Evolutionary conservation across 345 rosid genomes (phyloP).

Genomic region (Brassica incana): DNA sequence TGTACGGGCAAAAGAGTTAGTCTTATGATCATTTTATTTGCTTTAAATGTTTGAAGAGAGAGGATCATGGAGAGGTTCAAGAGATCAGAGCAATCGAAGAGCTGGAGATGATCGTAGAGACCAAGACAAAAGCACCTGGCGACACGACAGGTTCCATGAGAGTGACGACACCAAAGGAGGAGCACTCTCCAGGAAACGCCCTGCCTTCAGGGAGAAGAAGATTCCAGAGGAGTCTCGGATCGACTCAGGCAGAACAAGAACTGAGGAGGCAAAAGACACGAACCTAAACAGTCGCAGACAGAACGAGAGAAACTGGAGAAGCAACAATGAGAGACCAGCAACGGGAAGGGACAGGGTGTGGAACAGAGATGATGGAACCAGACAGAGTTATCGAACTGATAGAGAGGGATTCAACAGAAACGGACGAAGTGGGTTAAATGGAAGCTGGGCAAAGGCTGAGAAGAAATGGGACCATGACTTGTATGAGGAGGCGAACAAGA

Average conservation of each 20-base stretch:
- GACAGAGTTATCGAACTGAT: conserved; percentile 45
- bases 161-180: conserved; percentile 53
- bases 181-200: conserved; percentile 60
- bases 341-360: conserved; percentile 43
- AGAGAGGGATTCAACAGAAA: conserved; percentile 49
- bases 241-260: conserved; percentile 34
- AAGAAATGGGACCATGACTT: conserved; percentile 97
- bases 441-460: conserved; percentile 51
- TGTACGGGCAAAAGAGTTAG: too few relatives aligned
- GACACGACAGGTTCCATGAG: conserved; percentile 68
- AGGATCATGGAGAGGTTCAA: conserved; percentile 61
- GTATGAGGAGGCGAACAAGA: conserved; percentile 73
- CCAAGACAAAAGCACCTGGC: conserved; percentile 49
- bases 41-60: conserved; percentile 60
- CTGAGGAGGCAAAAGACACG: conserved; percentile 48
- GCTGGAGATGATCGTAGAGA: conserved; percentile 47
- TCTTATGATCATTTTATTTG: too few relatives aligned
- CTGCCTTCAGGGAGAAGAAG: conserved; percentile 90
- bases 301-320: conserved; percentile 52
- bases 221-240: conserved; percentile 38
- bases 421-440: conserved; percentile 50
- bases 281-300: conserved; percentile 41
- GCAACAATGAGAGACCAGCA: conserved; percentile 51
- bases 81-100: conserved; percentile 49
- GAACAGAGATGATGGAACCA: conserved; percentile 52